Base-by-base conservation (phyloP, 2,329 filamentous ascomycete species). In the Byssochlamys sp. region DNA sequence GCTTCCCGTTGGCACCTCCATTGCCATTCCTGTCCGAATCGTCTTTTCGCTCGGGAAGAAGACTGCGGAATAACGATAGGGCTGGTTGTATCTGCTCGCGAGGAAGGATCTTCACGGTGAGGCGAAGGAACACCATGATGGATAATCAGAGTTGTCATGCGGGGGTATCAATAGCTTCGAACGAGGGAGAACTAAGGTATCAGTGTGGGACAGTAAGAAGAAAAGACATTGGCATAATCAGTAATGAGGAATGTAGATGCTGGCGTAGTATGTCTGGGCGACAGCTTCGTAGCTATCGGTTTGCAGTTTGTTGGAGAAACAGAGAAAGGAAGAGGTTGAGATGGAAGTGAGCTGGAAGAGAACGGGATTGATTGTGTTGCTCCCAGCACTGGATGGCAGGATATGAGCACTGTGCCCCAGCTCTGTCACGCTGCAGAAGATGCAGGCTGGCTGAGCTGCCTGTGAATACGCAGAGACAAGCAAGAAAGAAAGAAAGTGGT, bases 91-190 rank as follows among this genome's bases (percentile, higher is more conserved):
- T n/a, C 56, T 64, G 65, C 51, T 69, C 67, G 49, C 61, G 63
- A 2, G 71, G 68, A 39, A 57, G 67, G 56, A 75, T 64, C 60
- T 71, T 71, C 28, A 73, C 66, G 14, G 68, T 66, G 2, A 74
- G 64, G n/a, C 71, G 70, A 19, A 74, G 63, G 31, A 71, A 65
- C 51, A 74, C 70, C 70, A 74, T 73, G 48, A 55, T 55, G 56
- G 52, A n/a, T 29, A 27, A 48, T 12, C 29, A 24, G 12, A 19
- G 24, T 51, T 14, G 27, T 14, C 7, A 9, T 26, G 11, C 7
- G 24, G 19, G 4, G 24, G 27, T 2, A n/a, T 24, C 19, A 2
- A 24, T n/a, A 33, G 7, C 19, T 14, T 6, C 28, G 14, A 26
- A 9, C 27, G 24, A 52, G 45, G 52, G 33, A 12, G 19, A 48